Evolutionary conservation across 345 rosid genomes (phyloP), one percentile per base, ranked within the genome.

Genomic region (Acer negundo): DNA sequence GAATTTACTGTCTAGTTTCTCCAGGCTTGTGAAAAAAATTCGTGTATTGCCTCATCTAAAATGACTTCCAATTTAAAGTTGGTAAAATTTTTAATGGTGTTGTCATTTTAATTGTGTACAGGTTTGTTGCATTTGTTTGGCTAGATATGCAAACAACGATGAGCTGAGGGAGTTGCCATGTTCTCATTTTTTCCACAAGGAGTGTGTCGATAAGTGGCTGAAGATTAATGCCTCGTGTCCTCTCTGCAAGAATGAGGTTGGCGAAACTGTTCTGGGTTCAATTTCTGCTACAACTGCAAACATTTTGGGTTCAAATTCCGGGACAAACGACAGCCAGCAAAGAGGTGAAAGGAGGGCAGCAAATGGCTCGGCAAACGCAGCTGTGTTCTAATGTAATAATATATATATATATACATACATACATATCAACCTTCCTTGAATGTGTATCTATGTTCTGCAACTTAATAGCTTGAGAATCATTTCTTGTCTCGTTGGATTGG

Each of bases 111-210:
- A 46, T 9, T 24, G 10, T 59, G 44, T 61, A 23, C 86, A 94
- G 98, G 94, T 88, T 62, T 96, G 99, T 86, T 96, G 99, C 89
- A 94, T 94, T 80, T 96, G 99, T 82, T 85, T 96, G 85, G 97
- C 97, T 13, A 96, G 89, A 70, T 96, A 92, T 74, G 91, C 90
- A n/a, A 91, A 96, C 83, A 94, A 94, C 11, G 99, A 94, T 11
- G 99, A 96, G 85, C 83, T 96, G 81, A 88, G 94, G 82, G 99
- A 94, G 92, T 87, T 96, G 67, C 93, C 93, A 0, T 96, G 99
- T 72, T 77, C 84, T 38, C 99, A 96, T 82, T 92, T 91, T 80
- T 92, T 96, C 81, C 99, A 96, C 90, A 90, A 89, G 89, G 99
- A 94, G 8, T 96, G 99, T 53, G 97, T 96, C 28, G 98, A 94